Conservation (phyloP, 176 grass and related monocot genomes). For the Carex kokanica region DNA sequence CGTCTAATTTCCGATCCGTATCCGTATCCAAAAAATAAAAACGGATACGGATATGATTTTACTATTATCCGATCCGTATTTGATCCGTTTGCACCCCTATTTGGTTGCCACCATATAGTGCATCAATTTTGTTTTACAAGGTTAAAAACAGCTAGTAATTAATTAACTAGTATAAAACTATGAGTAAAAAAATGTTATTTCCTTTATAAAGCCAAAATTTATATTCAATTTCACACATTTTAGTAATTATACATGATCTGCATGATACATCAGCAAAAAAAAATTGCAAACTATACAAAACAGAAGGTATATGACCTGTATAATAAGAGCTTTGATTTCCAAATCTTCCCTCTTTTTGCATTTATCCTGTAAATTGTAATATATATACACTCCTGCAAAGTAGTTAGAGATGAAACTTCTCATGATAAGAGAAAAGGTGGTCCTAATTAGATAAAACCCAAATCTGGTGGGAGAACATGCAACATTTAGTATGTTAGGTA, state of each 20-base stretch:
- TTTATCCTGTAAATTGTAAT: neutral
- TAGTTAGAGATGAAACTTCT: neutral
- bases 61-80: no score
- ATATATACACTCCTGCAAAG: neutral
- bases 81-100: no score
- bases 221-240: constrained; percentile 2
- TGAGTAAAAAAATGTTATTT: neutral
- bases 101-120: neutral
- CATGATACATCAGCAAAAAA: neutral
- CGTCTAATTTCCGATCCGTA: no score
- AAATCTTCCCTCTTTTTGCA: neutral
- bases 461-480: constrained; percentile 26
- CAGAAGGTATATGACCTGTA: neutral
- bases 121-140: neutral
- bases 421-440: neutral
- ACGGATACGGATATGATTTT: no score
- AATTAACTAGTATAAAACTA: neutral
- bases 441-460: neutral
- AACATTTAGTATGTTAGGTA: constrained; percentile 27
- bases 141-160: neutral
- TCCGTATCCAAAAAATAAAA: no score
- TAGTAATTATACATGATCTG: neutral
- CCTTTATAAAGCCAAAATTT: neutral
- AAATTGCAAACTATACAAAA: neutral
- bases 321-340: neutral